phyloP scores from a whole-genome alignment of 1,284 basidiomycete genomes.

The Trichosporon sp. region DNA sequence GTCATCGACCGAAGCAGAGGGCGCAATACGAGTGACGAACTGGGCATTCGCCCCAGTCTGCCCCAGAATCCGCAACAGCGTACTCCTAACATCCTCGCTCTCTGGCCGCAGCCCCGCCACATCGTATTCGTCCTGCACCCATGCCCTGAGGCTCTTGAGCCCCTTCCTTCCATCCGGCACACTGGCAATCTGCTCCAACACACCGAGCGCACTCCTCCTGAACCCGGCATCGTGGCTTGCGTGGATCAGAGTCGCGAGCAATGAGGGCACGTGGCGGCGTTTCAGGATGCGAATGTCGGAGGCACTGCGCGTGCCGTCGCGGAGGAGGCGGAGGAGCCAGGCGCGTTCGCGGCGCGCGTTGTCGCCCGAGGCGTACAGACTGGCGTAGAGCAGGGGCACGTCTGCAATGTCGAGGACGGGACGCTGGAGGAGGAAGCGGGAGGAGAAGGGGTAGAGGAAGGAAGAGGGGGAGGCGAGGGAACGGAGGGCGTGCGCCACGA shows the following conservation, averaged over 20 bases:
- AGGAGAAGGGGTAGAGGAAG: constrained; percentile 76
- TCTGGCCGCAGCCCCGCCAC: constrained; percentile 24
- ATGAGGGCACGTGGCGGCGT: constrained; percentile 81
- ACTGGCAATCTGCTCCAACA: constrained; percentile 70
- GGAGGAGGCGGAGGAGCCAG: constrained; percentile 84
- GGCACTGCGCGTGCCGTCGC: constrained; percentile 71
- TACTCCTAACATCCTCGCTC: constrained; percentile 29
- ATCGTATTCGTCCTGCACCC: constrained; percentile 73
- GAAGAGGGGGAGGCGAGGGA: constrained; percentile 75
- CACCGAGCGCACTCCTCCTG: constrained; percentile 60
- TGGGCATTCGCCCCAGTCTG: constrained; percentile 31
- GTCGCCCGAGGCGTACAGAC: constrained; percentile 73
- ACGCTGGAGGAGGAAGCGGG: constrained; percentile 80
- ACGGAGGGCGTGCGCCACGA: constrained; percentile 76
- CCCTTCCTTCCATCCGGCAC: constrained; percentile 70
- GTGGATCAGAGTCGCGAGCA: constrained; percentile 78
- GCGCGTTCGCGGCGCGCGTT: constrained; percentile 80
- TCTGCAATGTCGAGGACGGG: constrained; percentile 72
- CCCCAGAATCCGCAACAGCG: constrained; percentile 26
- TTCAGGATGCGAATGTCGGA: constrained; percentile 79
- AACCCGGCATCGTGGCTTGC: constrained; percentile 63
- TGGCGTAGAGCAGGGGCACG: constrained; percentile 79
- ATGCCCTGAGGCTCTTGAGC: constrained; percentile 69
- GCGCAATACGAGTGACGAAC: constrained; percentile 28
- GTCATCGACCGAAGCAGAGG: constrained; percentile 12